Evolutionary conservation across 805 yeast genomes (phyloP), one percentile per base, ranked within the genome.

Genomic region (Saccharomycopsis sp.): DNA sequence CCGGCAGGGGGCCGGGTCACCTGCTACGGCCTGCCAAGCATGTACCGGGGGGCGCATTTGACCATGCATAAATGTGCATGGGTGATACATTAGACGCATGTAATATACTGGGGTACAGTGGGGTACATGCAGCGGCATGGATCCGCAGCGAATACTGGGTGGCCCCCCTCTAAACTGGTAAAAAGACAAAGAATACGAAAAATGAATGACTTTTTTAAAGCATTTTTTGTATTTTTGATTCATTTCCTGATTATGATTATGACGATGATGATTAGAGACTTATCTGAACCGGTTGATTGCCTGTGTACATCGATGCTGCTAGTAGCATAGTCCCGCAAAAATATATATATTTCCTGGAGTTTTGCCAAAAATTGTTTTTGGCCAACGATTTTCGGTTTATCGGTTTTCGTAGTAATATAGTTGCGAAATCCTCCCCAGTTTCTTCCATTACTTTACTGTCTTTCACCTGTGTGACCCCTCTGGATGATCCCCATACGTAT

Each of bases 41-140:
- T 29, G 38, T 12, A 29, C 38, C 38, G 5, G 38, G 9, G 5
- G 9, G 5, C 9, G 9, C 9, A 7, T 29, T 29, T 12, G 38
- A 29, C 38, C 38, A 29, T 29, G 38, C 38, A 29, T 29, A 29
- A 29, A 7, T 29, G 38, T 29, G 38, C 38, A 12, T 29, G 38
- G 38, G 9, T 29, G 5, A 29, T 29, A 12, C 38, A 29, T 29
- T n/a, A 29, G 38, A 29, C 38, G 38, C 38, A 29, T 44, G 49
- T 44, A 44, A 44, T 44, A 44, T 44, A 44, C 49, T 44, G 49
- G 49, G 49, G 49, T 44, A 44, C 49, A 44, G 49, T 44, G 49
- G 49, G 49, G 49, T 44, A 44, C 49, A 44, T 44, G 49, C 22
- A 7, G 22, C 22, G 5, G 49, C 49, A 44, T 44, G 22, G 20